These are phyloP conservation scores for Zygotorulaspora mrakii DNA, from an alignment of 1,139 yeast genomes.

Conservation along the genomic window DNA sequence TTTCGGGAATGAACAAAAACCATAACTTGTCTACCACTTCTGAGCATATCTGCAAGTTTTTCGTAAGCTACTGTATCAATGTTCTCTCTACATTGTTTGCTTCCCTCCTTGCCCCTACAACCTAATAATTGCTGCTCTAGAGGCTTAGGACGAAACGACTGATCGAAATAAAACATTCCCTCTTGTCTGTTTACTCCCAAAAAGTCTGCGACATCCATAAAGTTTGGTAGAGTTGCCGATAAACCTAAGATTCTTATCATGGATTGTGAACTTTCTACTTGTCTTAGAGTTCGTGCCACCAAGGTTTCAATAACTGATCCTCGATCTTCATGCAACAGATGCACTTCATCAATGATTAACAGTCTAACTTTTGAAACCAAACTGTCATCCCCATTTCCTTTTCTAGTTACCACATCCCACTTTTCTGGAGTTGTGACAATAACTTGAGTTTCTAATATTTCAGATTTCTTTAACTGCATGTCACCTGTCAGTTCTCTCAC, in stretches of 20 bases:
- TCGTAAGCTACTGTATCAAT: slow-evolving; percentile 76
- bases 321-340: slow-evolving; percentile 92
- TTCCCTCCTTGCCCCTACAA: slow-evolving; percentile 78
- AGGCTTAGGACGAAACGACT: slow-evolving; percentile 91
- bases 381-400: slow-evolving; percentile 75
- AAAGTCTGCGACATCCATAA: slow-evolving; percentile 91
- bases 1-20: slow-evolving; percentile 94
- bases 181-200: slow-evolving; percentile 83
- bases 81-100: slow-evolving; percentile 68
- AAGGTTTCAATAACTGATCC: slow-evolving; percentile 96
- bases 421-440: slow-evolving; percentile 97
- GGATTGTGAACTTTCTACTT: slow-evolving; percentile 88
- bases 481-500: slow-evolving; percentile 95
- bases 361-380: slow-evolving; percentile 80
- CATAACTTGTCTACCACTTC: slow-evolving; percentile 86
- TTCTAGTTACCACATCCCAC: slow-evolving; percentile 98
- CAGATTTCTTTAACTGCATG: slow-evolving; percentile 86
- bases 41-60: slow-evolving; percentile 63
- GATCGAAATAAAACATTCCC: slow-evolving; percentile 93
- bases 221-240: slow-evolving; percentile 94
- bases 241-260: slow-evolving; percentile 96
- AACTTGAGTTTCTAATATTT: slow-evolving; percentile 79
- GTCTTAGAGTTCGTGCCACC: slow-evolving; percentile 91
- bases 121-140: slow-evolving; percentile 85
- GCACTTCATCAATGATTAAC: slow-evolving; percentile 92